Base-by-base conservation (phyloP, 202 grass and related monocot genomes). In the Eragrostis tef region DNA sequence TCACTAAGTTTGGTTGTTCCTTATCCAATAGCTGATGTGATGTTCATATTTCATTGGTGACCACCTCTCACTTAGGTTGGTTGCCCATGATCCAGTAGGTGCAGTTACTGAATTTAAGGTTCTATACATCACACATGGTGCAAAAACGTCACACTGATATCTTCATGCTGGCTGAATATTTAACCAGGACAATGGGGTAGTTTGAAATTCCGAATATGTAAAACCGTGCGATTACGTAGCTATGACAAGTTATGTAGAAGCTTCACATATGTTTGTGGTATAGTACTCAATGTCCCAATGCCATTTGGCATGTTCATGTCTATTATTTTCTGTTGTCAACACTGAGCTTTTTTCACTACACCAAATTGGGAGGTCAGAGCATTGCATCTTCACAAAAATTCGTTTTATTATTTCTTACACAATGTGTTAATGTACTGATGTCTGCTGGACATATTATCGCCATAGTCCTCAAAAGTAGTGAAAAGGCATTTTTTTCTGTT, bases 21-120 rank as follows among this genome's bases (percentile, higher is more conserved):
- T 39, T 83, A 48, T 78, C 19, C 66, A 49, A 6, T 58, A 50
- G 10, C 7, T 48, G 19, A 34, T 34, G 36, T 72, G 39, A 72
- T 57, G 9, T 41, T 31, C 27, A 11, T 41, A 41, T 48, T 65
- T 22, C 2, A 34, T 34, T 34, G 31, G 31, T 34, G 31, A 34
- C 34, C 34, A 39, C 34, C 34, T 39, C 34, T 39, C 34, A 39
- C 2, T 6, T 39, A 17, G 61, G 42, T 61, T 69, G 42, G 44
- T 51, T 45, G 11, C 44, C 27, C 7, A 19, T 50, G 74, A 51
- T 75, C n/a, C 62, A 51, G 14, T 69, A 44, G 16, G 4, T 42
- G 22, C 15, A 47, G 49, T 73, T 67, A 41, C 6, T 17, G 64
- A 44, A 75, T 15, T 0, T 43, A 14, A 2, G 29, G 19, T 44